Base-by-base conservation (phyloP, 108 stramenopile genomes). In the Nitzschia inconspicua region DNA sequence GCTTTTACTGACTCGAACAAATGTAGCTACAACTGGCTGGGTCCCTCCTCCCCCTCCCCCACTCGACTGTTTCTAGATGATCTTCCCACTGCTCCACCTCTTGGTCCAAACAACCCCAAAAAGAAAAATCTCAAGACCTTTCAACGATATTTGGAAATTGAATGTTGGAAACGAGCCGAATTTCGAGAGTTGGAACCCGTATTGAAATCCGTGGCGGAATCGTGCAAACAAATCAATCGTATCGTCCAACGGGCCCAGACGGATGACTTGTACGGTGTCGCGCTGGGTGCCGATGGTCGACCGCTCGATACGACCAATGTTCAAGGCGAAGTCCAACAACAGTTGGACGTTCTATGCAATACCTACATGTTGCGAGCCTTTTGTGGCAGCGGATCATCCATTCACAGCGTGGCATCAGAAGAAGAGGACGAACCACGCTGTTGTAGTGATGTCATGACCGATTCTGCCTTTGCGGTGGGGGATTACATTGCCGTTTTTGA, bases 401-500 rank as follows among this genome's bases (percentile, higher is more conserved):
- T 95, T 43, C 77, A 84, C 50, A 82, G 86, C 3, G 86, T 91
- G 8, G 93, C 88, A 19, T 77, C 77, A 7, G 89, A 91, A 68
- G 93, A 94, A 75, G 86, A 91, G 50, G 82, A 88, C 65, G 73
- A 81, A 37, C 78, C 88, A 7, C 55, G 88, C 32, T 78, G 70
- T 22, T 95, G 93, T 53, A 70, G 73, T 13, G 83, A 83, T 60
- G 85, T 95, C 28, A 91, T 95, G 89, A 60, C 41, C 3, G 84
- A 82, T 57, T 69, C 74, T n/a, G 82, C 77, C 9, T 82, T 88
- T 74, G 71, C 78, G 9, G 47, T 70, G 20, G 93, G 89, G 24
- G 82, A 97, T 50, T 99, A 91, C 71, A 89, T 95, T 49, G 98
- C 97, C 20, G 97, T 95, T 11, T 99, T 99, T 73, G 99, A 99